Percentiles rank a stretch among this genome's conserved stretches.
Evolutionary conservation across 257 asterid species (phyloP).

Genomic region (Buddleja alternifolia): DNA sequence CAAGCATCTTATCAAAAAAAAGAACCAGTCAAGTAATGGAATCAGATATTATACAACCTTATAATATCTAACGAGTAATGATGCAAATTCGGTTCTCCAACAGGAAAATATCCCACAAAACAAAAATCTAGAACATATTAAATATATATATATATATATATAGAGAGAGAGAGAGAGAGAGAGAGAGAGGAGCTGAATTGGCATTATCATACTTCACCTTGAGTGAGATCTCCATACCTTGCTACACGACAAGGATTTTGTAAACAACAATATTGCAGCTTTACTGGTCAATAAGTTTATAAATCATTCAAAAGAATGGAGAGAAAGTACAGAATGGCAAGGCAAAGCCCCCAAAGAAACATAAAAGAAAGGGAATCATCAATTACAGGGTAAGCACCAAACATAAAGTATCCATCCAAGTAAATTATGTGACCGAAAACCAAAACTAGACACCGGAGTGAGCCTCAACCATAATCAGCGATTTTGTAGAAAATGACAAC

Average conservation of each 20-base stretch:
- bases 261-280: not conserved
- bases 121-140: too few species aligned
- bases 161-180: too few species aligned
- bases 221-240: not conserved
- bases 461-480: not conserved
- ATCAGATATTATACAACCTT: not conserved
- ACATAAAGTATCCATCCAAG: not conserved
- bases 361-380: constrained; percentile 3
- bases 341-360: constrained; percentile 3
- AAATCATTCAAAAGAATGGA: constrained; percentile 5
- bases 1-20: too few species aligned
- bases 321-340: constrained; percentile 5
- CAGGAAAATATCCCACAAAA: not conserved
- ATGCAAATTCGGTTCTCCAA: not conserved
- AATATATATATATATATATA: too few species aligned
- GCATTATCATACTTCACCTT: too few species aligned
- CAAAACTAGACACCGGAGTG: not conserved
- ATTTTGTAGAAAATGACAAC: not conserved
- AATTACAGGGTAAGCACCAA: not conserved
- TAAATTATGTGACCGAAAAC: not conserved
- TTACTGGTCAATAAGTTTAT: not conserved
- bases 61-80: not conserved
- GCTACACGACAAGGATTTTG: not conserved
- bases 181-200: too few species aligned
- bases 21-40: constrained; percentile 14